Evolutionary conservation across 768 basidiomycete genomes (phyloP), one percentile per base, ranked within the genome.

Genomic region (Calocybe gangraenosa): DNA sequence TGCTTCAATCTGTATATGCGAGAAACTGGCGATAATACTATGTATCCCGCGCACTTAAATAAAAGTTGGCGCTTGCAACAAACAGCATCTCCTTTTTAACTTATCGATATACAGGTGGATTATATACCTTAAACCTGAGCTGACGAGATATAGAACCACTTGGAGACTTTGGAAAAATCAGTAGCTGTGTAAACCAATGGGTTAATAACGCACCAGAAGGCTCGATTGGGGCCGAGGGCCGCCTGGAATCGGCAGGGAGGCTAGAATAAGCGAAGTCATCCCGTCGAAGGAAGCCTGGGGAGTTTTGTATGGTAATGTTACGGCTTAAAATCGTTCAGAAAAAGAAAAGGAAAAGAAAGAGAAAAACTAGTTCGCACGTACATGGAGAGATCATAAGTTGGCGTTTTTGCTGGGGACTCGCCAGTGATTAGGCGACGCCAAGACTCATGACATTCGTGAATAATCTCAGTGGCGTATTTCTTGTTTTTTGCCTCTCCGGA

Each of bases 401-500:
- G 51, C 14, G 84, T 86, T 71, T 84, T 86, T 50, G 85, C 81
- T 33, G 83, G 79, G 50, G 66, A 72, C 53, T 96, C 88, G 51
- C 93, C 92, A 42, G 69, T 71, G 65, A 93, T 76, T 57, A 99
- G 80, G 60, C 89, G 89, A 60, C 92, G 90, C 96, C 96, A 99
- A 30, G 96, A 89, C 66, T 98, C 96, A 64, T 98, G 87, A 70
- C 91, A 94, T 66, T 99, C 96, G 67, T 96, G 94, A 62, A 99
- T 88, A 71, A 98, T 96, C 70, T 98, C 95, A 43, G 89, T 92
- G 23, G 96, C 96, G 64, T 98, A 99, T 68, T 95, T 96, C 79
- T 95, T 96, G 78, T 96, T 96, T 76, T 98, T 99, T 53, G 95
- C 95, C 71, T 99, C 96, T 47, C 96, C 96, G 42, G 92, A 94